A percentile compares a stretch with the other conserved stretches of the same genome.
Conservation (phyloP, 2,329 filamentous ascomycete species). For the Neospermospora avenae region DNA sequence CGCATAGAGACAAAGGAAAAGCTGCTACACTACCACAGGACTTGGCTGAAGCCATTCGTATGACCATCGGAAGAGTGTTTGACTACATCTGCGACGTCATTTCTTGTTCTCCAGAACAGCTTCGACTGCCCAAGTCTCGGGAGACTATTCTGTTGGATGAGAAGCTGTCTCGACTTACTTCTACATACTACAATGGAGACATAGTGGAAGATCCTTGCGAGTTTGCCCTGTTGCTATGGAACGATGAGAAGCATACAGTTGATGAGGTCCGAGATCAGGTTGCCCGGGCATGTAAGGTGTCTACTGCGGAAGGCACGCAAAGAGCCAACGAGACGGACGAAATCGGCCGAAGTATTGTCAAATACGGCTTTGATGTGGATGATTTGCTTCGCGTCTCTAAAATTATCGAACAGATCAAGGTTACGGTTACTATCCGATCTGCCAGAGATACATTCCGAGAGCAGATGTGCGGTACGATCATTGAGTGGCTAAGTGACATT, state of each 20-base stretch:
- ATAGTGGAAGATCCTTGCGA: conserved; percentile 63
- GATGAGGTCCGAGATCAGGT: conserved; percentile 88
- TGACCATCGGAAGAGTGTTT: conserved; percentile 79
- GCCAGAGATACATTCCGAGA: conserved; percentile 94
- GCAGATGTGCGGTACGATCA: conserved; percentile 97
- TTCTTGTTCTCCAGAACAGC: conserved; percentile 94
- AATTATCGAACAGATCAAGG: conserved; percentile 90
- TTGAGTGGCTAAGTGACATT: conserved; percentile 95
- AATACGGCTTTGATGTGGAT: conserved; percentile 68
- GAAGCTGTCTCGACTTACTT: conserved; percentile 68
- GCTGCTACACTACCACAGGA: conserved; percentile 66
- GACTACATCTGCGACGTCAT: conserved; percentile 98
- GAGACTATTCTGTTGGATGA: conserved; percentile 82
- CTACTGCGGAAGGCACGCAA: conserved; percentile 62
- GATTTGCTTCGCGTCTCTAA: conserved; percentile 74
- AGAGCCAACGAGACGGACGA: conserved; percentile 88
- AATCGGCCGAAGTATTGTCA: conserved; percentile 80
- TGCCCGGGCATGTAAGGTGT: conserved; percentile 78
- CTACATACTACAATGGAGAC: conserved; percentile 70
- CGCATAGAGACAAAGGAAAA: conserved; percentile 56
- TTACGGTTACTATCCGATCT: conserved; percentile 92
- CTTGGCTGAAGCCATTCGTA: conserved; percentile 71
- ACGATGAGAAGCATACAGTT: conserved; percentile 97
- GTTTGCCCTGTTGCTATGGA: conserved; percentile 88
- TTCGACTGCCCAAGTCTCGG: conserved; percentile 79